phyloP scores from a whole-genome alignment of 257 asterid genomes.

The Scutellaria galericulata region DNA sequence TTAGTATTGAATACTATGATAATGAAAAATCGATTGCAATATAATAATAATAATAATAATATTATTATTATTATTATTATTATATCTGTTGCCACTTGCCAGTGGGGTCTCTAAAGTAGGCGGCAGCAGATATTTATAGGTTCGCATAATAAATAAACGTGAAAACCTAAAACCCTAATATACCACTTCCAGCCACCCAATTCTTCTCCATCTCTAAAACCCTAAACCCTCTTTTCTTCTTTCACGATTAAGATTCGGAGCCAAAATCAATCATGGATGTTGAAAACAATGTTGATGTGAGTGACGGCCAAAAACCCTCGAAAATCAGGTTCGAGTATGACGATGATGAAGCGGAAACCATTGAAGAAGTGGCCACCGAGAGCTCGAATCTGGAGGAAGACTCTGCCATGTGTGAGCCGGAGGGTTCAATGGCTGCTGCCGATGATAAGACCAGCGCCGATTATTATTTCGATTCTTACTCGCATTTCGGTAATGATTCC shows the following conservation, averaged over 20 bases:
- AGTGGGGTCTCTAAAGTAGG: too few relatives aligned
- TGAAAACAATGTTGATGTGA: slow-evolving; percentile 22
- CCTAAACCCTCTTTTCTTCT: slow-evolving; percentile 27
- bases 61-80: too few relatives aligned
- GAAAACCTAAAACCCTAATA: slow-evolving; percentile 35
- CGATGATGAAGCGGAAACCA: slow-evolving; percentile 46
- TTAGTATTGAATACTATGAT: too few relatives aligned
- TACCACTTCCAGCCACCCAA: slow-evolving; percentile 34
- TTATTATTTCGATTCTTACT: slow-evolving; percentile 94
- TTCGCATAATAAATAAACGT: background rate
- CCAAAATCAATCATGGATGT: slow-evolving; percentile 34
- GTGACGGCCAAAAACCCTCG: slow-evolving; percentile 34
- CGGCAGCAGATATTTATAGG: background rate
- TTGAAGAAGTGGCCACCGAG: slow-evolving; percentile 60
- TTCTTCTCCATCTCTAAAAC: slow-evolving; percentile 31
- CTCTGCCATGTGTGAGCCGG: slow-evolving; percentile 68
- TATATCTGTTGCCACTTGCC: too few relatives aligned
- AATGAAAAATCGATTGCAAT: too few relatives aligned
- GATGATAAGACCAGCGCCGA: slow-evolving; percentile 92
- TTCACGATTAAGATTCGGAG: background rate
- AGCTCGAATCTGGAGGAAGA: slow-evolving; percentile 73
- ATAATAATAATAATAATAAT: too few relatives aligned
- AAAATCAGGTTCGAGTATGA: slow-evolving; percentile 47
- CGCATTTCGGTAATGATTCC: slow-evolving; percentile 74
- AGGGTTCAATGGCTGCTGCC: slow-evolving; percentile 42